Conservation (phyloP, 176 grass and related monocot species). For the Cymbopogon citratus region DNA sequence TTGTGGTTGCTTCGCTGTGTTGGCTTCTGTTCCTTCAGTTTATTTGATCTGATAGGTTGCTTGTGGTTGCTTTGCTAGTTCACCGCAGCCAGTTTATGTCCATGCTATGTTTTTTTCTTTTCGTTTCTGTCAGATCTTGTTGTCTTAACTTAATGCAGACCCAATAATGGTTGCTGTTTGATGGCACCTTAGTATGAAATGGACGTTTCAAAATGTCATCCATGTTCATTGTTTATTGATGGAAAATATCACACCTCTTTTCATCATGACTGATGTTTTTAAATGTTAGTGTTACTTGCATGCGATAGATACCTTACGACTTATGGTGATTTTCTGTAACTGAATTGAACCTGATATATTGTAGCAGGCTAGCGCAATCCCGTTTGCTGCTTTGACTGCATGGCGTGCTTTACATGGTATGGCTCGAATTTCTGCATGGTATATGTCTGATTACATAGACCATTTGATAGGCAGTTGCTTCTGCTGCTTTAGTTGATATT, state of each 20-base stretch:
- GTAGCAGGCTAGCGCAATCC: constrained; percentile 89
- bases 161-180: no score
- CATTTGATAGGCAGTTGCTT: background rate
- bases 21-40: no score
- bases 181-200: no score
- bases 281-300: background rate
- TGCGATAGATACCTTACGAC: background rate
- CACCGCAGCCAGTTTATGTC: no score
- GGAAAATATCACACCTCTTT: background rate
- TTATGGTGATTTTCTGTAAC: background rate
- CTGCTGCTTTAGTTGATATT: background rate
- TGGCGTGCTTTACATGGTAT: constrained; percentile 93
- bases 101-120: no score
- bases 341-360: constrained; percentile 13
- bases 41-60: no score
- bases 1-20: no score
- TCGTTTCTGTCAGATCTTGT: no score
- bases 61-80: no score
- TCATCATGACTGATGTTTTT: background rate
- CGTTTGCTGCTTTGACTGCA: constrained; percentile 93
- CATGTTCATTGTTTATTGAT: constrained; percentile 2
- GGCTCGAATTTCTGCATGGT: constrained; percentile 79
- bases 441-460: constrained; percentile 37
- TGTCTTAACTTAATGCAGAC: no score
- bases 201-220: background rate